A percentile compares a stretch with the other conserved stretches of the same genome.
Conservation (phyloP, 192 early-diverging fungal species). For the Coemansia sp. region DNA sequence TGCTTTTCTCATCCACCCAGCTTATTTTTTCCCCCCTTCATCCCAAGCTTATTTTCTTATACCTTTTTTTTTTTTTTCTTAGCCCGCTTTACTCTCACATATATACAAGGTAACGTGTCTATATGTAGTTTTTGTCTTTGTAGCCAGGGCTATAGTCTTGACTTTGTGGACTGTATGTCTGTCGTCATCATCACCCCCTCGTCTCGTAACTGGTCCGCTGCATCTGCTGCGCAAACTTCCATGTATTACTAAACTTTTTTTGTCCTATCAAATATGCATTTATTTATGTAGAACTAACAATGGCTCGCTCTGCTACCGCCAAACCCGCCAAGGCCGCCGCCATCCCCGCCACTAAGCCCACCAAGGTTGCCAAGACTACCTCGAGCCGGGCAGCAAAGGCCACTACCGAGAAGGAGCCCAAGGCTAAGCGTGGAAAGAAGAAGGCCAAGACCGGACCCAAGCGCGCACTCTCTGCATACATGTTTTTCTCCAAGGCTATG, state of each 20-base stretch:
- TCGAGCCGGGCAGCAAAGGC: slow-evolving; percentile 17
- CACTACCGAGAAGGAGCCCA: slow-evolving; percentile 19
- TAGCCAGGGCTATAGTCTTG: not conserved
- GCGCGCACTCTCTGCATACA: slow-evolving; percentile 88
- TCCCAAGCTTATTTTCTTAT: slow-evolving; percentile 12
- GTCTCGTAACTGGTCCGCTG: not conserved
- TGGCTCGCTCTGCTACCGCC: slow-evolving; percentile 34
- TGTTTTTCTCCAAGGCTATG: slow-evolving; percentile 88
- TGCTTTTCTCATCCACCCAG: slow-evolving; percentile 19
- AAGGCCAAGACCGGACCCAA: slow-evolving; percentile 94
- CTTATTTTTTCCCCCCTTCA: slow-evolving; percentile 1
- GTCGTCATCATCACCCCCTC: slow-evolving; percentile 9
- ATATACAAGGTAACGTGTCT: slow-evolving; percentile 27
- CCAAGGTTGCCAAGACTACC: slow-evolving; percentile 19
- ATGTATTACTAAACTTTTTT: not conserved
- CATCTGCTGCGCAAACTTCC: slow-evolving; percentile 10
- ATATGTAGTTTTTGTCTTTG: not conserved
- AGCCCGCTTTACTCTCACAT: not conserved
- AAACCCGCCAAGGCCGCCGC: slow-evolving; percentile 30
- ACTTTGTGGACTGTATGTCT: slow-evolving; percentile 2
- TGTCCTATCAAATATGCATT: not conserved
- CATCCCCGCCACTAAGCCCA: slow-evolving; percentile 12
- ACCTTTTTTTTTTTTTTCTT: slow-evolving; percentile 20
- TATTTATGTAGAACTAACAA: slow-evolving; percentile 17
- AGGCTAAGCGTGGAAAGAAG: slow-evolving; percentile 66